Evolutionary conservation across 345 rosid species (phyloP).

Genomic region (Citrus sinensis): DVS_A1.0 CM039166.1:417501-418000

Average conservation of each 20-base stretch:
- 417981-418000: neutral
- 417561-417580: conserved; percentile 38
- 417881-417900: neutral
- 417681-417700: conserved; percentile 39
- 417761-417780: conserved; percentile 10
- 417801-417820: neutral
- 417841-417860: neutral
- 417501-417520: conserved; percentile 16
- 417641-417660: conserved; percentile 38
- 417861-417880: neutral
- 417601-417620: conserved; percentile 37
- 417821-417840: neutral
- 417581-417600: conserved; percentile 31
- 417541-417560: conserved; percentile 44
- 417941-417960: neutral
- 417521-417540: conserved; percentile 48
- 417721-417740: conserved; percentile 49
- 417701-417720: conserved; percentile 68
- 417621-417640: conserved; percentile 41
- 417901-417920: neutral
- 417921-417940: neutral
- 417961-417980: neutral
- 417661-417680: conserved; percentile 46
- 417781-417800: neutral
- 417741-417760: conserved; percentile 34